Percentiles rank a stretch among this genome's conserved stretches.
Evolutionary conservation across 202 grass and related monocot species (phyloP).

Genomic region (Panicum virgatum): DNA sequence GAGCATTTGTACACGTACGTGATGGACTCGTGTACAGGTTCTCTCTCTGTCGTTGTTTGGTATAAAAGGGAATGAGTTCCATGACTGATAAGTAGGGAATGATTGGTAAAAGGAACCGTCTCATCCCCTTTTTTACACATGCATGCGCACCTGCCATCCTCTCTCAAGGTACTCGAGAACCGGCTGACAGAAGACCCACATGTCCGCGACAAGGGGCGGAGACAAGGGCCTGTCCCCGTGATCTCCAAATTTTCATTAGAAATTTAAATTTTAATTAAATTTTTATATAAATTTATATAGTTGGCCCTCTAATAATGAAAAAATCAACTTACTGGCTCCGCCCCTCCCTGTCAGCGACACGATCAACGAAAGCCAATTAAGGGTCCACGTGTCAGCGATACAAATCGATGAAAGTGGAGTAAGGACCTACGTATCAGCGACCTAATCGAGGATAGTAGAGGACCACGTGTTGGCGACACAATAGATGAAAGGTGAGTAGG

Average conservation of each 20-base stretch:
- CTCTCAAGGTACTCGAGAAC: neutral
- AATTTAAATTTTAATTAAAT: no score
- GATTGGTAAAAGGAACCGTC: conserved; percentile 36
- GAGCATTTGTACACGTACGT: neutral
- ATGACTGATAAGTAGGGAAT: conserved; percentile 37
- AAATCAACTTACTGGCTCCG: no score
- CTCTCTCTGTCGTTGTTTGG: neutral
- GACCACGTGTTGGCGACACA: neutral
- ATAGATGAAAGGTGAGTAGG: neutral
- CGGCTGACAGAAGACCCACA: neutral
- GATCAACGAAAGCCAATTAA: no score
- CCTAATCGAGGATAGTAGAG: neutral
- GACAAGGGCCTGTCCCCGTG: no score
- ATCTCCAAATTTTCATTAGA: no score
- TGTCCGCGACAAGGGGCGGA: no score
- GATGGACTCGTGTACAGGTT: neutral
- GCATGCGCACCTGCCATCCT: neutral
- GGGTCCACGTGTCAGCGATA: neutral
- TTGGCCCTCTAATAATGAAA: no score
- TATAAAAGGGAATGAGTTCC: neutral
- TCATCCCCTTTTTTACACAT: neutral
- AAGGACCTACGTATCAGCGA: neutral
- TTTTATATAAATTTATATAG: no score
- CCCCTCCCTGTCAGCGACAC: no score
- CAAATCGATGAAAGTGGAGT: neutral